Conservation (phyloP, 495 filamentous ascomycete genomes). For the Xylaria intraflava region DNA sequence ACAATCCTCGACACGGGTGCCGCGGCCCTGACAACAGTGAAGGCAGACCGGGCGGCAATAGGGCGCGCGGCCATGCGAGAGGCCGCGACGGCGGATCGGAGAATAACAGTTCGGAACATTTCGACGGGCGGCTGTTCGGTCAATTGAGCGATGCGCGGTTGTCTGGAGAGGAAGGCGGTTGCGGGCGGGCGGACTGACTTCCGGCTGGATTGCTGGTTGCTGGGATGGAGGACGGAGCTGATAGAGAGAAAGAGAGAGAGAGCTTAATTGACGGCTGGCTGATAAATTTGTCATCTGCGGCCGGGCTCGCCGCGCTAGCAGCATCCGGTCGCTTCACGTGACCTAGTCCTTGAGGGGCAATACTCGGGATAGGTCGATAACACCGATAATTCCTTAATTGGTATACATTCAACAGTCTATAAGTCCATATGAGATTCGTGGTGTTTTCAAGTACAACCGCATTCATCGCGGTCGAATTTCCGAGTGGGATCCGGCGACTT, state of each 20-base stretch:
- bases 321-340: slow-evolving; percentile 11
- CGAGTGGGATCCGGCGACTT: no score
- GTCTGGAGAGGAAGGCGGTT: background rate
- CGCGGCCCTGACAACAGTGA: slow-evolving; percentile 43
- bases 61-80: slow-evolving; percentile 48
- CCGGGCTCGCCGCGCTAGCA: slow-evolving; percentile 5
- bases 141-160: slow-evolving; percentile 12
- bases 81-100: slow-evolving; percentile 54
- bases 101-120: slow-evolving; percentile 82
- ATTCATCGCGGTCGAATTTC: no score
- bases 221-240: background rate
- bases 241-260: slow-evolving; percentile 8
- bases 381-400: no score
- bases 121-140: slow-evolving; percentile 28
- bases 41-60: slow-evolving; percentile 51
- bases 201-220: background rate
- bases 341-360: no score
- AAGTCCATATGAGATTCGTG: no score
- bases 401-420: no score
- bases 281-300: slow-evolving; percentile 41
- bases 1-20: slow-evolving; percentile 44
- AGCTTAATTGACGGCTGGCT: slow-evolving; percentile 13
- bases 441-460: no score
- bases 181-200: background rate
- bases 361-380: no score